A percentile compares a stretch with the other conserved stretches of the same genome.
Evolutionary conservation across 2,329 filamentous ascomycete species (phyloP).

Genomic region (Juglanconis sp.): DNA sequence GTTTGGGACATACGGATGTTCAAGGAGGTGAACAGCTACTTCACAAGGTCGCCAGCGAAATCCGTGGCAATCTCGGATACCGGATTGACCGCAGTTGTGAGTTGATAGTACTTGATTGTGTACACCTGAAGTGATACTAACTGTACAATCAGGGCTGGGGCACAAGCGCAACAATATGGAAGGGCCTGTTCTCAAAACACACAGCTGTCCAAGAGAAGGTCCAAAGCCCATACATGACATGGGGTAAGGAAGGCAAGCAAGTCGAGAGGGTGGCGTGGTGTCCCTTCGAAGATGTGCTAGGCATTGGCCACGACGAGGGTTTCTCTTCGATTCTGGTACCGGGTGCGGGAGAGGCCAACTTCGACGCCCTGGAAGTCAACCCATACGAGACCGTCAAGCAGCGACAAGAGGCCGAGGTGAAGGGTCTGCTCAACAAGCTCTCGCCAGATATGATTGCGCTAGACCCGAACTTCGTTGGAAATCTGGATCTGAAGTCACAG

Average conservation of each 20-base stretch:
- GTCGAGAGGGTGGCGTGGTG: slow-evolving; percentile 88
- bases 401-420: slow-evolving; percentile 88
- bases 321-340: slow-evolving; percentile 90
- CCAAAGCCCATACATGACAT: slow-evolving; percentile 86
- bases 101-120: neutral
- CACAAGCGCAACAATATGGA: slow-evolving; percentile 86
- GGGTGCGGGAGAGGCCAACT: slow-evolving; percentile 95
- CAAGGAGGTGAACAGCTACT: slow-evolving; percentile 87
- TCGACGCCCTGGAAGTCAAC: slow-evolving; percentile 88
- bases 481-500: slow-evolving; percentile 76
- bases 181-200: slow-evolving; percentile 78
- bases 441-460: slow-evolving; percentile 96
- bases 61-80: slow-evolving; percentile 86
- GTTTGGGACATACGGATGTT: slow-evolving; percentile 96
- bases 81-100: slow-evolving; percentile 71
- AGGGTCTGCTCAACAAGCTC: slow-evolving; percentile 86
- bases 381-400: slow-evolving; percentile 93
- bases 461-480: slow-evolving; percentile 88
- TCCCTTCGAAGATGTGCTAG: slow-evolving; percentile 90
- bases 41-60: slow-evolving; percentile 75
- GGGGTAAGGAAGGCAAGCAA: slow-evolving; percentile 79
- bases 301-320: slow-evolving; percentile 77
- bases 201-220: slow-evolving; percentile 71
- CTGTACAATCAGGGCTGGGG: slow-evolving; percentile 62
- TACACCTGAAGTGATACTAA: neutral